Evolutionary conservation across 2,329 filamentous ascomycete species (phyloP).

Genomic region (Ascochyta lentis): DNA sequence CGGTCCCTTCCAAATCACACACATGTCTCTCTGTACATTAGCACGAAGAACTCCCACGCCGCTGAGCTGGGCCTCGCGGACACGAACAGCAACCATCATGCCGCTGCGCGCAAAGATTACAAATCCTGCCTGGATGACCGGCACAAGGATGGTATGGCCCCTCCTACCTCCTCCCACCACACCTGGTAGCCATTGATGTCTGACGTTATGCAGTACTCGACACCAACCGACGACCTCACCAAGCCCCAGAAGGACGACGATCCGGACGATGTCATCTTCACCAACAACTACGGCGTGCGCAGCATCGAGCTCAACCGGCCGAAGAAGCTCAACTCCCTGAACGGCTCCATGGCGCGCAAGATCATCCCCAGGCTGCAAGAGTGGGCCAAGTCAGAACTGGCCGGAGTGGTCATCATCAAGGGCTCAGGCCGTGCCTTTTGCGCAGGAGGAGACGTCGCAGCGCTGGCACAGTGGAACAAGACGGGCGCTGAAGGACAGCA

Average conservation of each 20-base stretch:
- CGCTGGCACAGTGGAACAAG: conserved; percentile 76
- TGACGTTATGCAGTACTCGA: conserved; percentile 43
- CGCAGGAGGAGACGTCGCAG: conserved; percentile 88
- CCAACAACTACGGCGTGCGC: conserved; percentile 84
- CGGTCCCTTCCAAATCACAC: conserved; percentile 19
- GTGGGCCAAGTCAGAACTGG: conserved; percentile 94
- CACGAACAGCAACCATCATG: conserved; percentile 61
- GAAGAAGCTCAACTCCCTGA: conserved; percentile 88
- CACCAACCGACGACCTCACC: conserved; percentile 41
- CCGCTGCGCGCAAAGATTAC: conserved; percentile 79
- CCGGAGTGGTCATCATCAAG: conserved; percentile 91
- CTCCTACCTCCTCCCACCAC: conserved; percentile 1
- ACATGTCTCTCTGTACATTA: conserved; percentile 56
- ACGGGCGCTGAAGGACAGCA: conserved; percentile 72
- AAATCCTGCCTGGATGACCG: conserved; percentile 62
- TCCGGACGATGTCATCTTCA: conserved; percentile 90
- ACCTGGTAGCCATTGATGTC: not conserved
- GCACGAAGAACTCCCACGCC: conserved; percentile 50
- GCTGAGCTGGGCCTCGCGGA: conserved; percentile 49
- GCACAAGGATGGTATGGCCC: conserved; percentile 58
- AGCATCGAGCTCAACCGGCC: conserved; percentile 95
- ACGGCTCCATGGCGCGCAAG: conserved; percentile 93
- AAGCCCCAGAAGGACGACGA: conserved; percentile 73
- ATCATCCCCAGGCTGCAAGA: conserved; percentile 88
- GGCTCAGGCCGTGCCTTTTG: conserved; percentile 88